Base-by-base conservation (phyloP, 495 filamentous ascomycete species). In the Clohesyomyces aquaticus region DNA sequence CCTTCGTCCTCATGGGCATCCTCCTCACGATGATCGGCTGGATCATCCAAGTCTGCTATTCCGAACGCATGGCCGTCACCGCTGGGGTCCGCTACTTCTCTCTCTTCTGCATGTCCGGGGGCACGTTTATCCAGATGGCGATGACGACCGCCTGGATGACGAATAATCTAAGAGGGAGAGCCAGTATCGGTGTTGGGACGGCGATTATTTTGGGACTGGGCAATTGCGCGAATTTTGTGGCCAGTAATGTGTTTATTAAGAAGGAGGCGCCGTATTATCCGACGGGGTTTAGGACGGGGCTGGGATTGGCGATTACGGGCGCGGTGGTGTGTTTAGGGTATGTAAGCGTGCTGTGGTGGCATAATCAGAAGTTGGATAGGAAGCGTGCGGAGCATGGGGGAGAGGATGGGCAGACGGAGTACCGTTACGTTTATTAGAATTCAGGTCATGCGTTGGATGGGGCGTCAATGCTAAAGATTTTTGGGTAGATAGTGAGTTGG, bases 191-290 rank as follows among this genome's bases (percentile, higher is more conserved):
- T 4, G 60, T 61, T 6, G 66, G 66, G 14, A 60, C 61, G 1
- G 66, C 66, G 16, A 60, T 68, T 8, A 51, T 68, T 19, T 49
- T 68, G 1, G 66, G 66, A 9, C 43, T 68, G 9, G 66, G 66
- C 1, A 68, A 68, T 42, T 68, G 66, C 43, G 66, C 66, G 12
- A 68, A 68, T 35, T 68, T 68, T 22, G 66, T 68, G 11, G 66
- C 66, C 0, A n/a, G 38, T 0, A 68, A 68, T 46, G 66, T 68
- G 1, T 68, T 68, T 26, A 60, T 68, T 48, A 68, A 54, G 55
- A 50, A 23, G 16, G 66, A 68, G 41, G 21, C 41, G 47, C 66
- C 66, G 14, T 55, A 27, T 26, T 68, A 68, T 38, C 66, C 66
- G 0, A 64, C 66, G 8, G 66, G 60, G 0, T 68, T 60, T 28